Base-by-base conservation (phyloP, 176 grass and related monocot species). In the Phoenix dactylifera region DNA sequence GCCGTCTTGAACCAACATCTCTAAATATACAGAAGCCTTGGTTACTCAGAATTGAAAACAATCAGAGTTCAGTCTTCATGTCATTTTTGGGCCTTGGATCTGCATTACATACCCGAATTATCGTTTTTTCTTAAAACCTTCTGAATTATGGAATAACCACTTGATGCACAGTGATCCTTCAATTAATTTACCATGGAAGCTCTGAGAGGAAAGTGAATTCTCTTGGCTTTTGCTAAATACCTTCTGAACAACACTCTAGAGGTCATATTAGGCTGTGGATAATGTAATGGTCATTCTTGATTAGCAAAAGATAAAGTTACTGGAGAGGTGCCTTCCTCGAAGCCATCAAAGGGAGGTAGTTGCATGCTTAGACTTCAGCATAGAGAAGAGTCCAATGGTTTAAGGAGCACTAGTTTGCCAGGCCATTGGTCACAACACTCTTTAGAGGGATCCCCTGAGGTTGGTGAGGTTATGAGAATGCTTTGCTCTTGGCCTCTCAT, bases 21-120 rank as follows among this genome's bases (percentile, higher is more conserved):
- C 15, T 0, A 16, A 54, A 68, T 68, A 77, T 76, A 76, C 60
- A 68, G 26, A 52, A 57, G 64, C 44, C 62, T 57, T 0, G 3
- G 23, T 18, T 60, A 62, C 62, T 12, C 35, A 12, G 39, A 24
- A 50, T 58, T 75, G 66, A 44, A 75, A 65, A 60, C 20, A 52
- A 76, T 76, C 56, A 70, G 52, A 58, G 63, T 49, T 26, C 52
- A 35, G 60, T 25, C 63, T 60, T 68, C 62, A 60, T 64, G 66
- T 59, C 39, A 50, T 28, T 64, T 57, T 24, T 25, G 6, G 24
- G 22, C 58, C 2, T 22, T 52, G 67, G 63, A 48, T 60, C 68
- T 51, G 63, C 48, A 26, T 35, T 35, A 35, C 32, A 35, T 35
- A 9, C 32, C 10, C 32, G 2, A 35, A 9, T 35, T 35, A 10